phyloP scores from a whole-genome alignment of 179 eudicot species.

The Silene vulgaris region DNA sequence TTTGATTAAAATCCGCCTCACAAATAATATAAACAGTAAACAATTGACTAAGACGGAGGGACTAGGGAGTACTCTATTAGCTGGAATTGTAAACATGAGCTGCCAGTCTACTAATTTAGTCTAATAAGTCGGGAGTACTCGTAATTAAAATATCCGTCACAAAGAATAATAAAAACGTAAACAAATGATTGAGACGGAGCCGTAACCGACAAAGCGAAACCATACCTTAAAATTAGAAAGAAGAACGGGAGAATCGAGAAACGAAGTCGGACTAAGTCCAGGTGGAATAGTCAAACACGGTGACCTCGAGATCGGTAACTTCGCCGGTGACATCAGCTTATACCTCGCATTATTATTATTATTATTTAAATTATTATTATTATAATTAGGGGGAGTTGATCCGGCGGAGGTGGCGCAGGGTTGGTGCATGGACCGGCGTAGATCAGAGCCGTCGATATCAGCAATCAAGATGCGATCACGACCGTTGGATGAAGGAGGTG shows the following conservation, averaged over 20 bases:
- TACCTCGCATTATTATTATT: constrained; percentile 43
- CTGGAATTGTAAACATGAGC: too few species aligned
- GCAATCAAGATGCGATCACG: not conserved
- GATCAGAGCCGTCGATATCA: not conserved
- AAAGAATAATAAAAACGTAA: too few species aligned
- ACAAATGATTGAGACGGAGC: not conserved
- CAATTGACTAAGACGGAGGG: too few species aligned
- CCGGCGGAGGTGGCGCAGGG: not conserved
- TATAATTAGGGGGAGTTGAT: not conserved
- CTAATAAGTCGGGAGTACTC: too few species aligned
- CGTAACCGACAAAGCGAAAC: not conserved
- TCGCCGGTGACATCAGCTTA: constrained; percentile 87
- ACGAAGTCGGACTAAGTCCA: constrained; percentile 80
- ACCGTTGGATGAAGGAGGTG: constrained; percentile 21
- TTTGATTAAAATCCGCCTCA: too few species aligned
- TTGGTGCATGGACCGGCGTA: not conserved
- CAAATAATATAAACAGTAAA: too few species aligned
- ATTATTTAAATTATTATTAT: not conserved
- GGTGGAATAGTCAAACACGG: constrained; percentile 70
- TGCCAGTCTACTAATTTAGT: too few species aligned
- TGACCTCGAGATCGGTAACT: constrained; percentile 80
- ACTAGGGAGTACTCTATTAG: too few species aligned
- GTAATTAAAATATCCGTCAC: too few species aligned
- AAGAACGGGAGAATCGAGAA: constrained; percentile 84
- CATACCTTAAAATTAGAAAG: constrained; percentile 78